Evolutionary conservation across 306 rosid species (phyloP), one percentile per base, ranked within the genome.

Genomic region (Delonix regia): DNA sequence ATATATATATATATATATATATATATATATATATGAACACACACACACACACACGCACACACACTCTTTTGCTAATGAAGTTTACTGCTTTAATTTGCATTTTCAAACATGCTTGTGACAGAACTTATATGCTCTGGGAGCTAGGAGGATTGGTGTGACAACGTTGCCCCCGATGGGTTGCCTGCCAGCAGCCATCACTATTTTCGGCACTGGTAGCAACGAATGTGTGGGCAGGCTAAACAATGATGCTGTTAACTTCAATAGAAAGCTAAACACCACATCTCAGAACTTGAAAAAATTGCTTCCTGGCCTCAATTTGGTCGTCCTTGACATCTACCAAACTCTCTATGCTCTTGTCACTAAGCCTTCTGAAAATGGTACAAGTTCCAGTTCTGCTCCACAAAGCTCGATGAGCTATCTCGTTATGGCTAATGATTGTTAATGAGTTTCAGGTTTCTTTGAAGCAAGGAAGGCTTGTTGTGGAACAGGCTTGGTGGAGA

Each of bases 381-480:
- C 2, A 34, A 8, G 5, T 3, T 84, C 45, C 65, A 39, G 77
- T 4, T 47, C 13, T 38, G 18, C 44, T 47, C 19, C 49, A 30
- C 49, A 42, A 18, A 71, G 49, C 62, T 15, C 15, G 69, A 18
- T 61, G 25, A 61, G 60, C 33, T 47, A 36, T 76, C 69, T 44
- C 51, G n/a, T 62, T 56, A 80, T 34, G 22, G 5, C 34, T 74
- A 22, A 16, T 64, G 70, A n/a, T 24, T 14, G 9, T 14, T 15
- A 64, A 42, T 66, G 34, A 5, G 11, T 25, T 60, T 65, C 89
- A 90, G 96, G 98, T 7, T 93, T 91, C 76, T 71, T 53, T 0
- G 98, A 93, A 84, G 88, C 92, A 76, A 89, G 97, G 83, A 89
- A 56, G 68, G 97, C 87, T 19, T 93, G 97, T 71, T 93, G 98